A percentile compares a stretch with the other conserved stretches of the same genome.
phyloP scores from a whole-genome alignment of 768 basidiomycete species.

The Hygrophorus pudorinus region DNA sequence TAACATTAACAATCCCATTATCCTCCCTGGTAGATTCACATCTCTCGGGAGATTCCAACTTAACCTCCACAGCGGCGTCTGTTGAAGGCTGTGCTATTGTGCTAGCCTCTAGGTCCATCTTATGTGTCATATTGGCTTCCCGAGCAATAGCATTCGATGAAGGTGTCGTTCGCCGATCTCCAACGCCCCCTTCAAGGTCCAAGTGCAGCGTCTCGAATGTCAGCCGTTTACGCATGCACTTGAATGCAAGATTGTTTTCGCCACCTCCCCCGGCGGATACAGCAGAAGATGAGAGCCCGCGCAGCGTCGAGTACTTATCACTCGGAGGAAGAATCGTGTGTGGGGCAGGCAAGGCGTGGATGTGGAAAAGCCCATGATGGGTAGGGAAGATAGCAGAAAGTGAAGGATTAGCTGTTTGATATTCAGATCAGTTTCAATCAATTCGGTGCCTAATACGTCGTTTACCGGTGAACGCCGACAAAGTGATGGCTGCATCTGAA shows the following conservation, averaged over 20 bases:
- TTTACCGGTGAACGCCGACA: slow-evolving; percentile 72
- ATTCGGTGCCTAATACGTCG: slow-evolving; percentile 14
- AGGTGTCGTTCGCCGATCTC: slow-evolving; percentile 60
- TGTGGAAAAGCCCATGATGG: slow-evolving; percentile 77
- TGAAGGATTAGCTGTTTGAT: slow-evolving; percentile 58
- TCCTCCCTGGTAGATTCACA: not conserved
- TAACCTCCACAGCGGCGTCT: slow-evolving; percentile 27
- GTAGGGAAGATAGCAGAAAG: slow-evolving; percentile 66
- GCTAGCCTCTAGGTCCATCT: slow-evolving; percentile 5
- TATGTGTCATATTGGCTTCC: slow-evolving; percentile 3
- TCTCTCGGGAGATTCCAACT: slow-evolving; percentile 24
- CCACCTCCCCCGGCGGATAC: slow-evolving; percentile 53
- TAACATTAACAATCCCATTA: no score
- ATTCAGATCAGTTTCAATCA: not conserved
- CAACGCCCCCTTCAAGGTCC: slow-evolving; percentile 77
- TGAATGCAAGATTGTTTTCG: slow-evolving; percentile 95
- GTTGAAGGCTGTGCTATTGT: slow-evolving; percentile 5
- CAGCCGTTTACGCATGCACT: slow-evolving; percentile 78
- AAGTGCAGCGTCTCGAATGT: slow-evolving; percentile 89
- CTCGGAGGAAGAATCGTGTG: slow-evolving; percentile 70
- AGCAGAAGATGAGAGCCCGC: slow-evolving; percentile 59
- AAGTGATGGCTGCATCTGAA: slow-evolving; percentile 62
- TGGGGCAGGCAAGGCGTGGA: slow-evolving; percentile 67
- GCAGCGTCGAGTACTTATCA: slow-evolving; percentile 72
- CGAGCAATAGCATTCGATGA: slow-evolving; percentile 14